Conservation (phyloP, 139 green algal genomes). For the Coccomyxa sp. region DNA sequence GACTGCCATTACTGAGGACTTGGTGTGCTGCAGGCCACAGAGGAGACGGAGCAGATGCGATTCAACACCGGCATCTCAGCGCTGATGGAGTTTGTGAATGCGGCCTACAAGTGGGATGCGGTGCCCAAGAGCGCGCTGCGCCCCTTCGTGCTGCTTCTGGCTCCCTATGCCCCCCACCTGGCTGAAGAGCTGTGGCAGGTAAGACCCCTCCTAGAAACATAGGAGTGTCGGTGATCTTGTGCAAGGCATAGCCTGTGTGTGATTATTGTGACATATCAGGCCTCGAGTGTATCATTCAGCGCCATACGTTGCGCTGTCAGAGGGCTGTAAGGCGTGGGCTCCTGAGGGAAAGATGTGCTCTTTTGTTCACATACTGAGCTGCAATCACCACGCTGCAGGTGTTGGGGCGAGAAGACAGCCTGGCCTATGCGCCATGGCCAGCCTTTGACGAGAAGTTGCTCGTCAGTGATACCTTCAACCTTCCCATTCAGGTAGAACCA, state of each 20-base stretch:
- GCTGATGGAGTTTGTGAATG: constrained; percentile 99
- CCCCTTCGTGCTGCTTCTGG: constrained; percentile 88
- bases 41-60: constrained; percentile 92
- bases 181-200: constrained; percentile 87
- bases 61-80: constrained; percentile 98
- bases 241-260: not conserved
- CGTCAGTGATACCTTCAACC: constrained; percentile 69
- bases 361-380: not conserved
- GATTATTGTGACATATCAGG: too few relatives aligned
- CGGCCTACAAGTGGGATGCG: constrained; percentile 75
- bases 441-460: constrained; percentile 68
- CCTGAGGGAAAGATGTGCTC: too few relatives aligned
- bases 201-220: too few relatives aligned
- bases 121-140: constrained; percentile 57
- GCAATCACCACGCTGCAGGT: not conserved
- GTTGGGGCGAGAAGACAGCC: constrained; percentile 53
- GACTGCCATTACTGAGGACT: not conserved
- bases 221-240: not conserved
- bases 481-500: constrained; percentile 79
- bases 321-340: not conserved
- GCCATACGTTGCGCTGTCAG: not conserved
- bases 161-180: constrained; percentile 94
- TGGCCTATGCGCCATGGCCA: constrained; percentile 87
- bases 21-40: constrained; percentile 67
- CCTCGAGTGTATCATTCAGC: not conserved